Conservation (phyloP, 1,139 yeast genomes). For the Pichia inconspicua region DNA sequence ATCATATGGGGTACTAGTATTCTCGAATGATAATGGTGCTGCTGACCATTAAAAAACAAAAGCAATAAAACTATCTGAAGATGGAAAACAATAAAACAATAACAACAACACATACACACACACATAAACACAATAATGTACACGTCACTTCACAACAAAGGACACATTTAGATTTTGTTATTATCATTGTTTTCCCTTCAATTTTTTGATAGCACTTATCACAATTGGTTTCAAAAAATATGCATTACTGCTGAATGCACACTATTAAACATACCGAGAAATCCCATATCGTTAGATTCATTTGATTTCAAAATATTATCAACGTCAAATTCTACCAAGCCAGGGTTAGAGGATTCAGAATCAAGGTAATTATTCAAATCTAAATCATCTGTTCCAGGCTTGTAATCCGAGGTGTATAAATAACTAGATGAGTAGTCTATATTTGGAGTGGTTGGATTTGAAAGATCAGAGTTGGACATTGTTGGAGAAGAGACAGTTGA, state of each 20-base stretch:
- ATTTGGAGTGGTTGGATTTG: background rate
- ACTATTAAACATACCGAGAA: constrained; percentile 28
- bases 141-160: background rate
- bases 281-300: constrained; percentile 13
- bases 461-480: background rate
- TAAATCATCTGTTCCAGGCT: constrained; percentile 9
- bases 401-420: background rate
- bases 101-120: constrained; percentile 4
- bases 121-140: background rate
- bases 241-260: constrained; percentile 34
- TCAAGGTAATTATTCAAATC: constrained; percentile 8
- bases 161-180: background rate
- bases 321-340: constrained; percentile 6
- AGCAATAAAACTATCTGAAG: background rate
- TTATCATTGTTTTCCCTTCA: background rate
- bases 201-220: background rate
- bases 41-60: constrained; percentile 26
- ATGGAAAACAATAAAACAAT: background rate
- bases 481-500: background rate
- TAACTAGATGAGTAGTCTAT: background rate
- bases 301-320: constrained; percentile 5
- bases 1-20: constrained; percentile 24
- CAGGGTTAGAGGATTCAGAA: constrained; percentile 1
- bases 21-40: constrained; percentile 31
- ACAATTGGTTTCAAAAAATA: background rate